Base-by-base conservation (phyloP, 2,329 filamentous ascomycete species). In the Sporothrix phasma region DNA sequence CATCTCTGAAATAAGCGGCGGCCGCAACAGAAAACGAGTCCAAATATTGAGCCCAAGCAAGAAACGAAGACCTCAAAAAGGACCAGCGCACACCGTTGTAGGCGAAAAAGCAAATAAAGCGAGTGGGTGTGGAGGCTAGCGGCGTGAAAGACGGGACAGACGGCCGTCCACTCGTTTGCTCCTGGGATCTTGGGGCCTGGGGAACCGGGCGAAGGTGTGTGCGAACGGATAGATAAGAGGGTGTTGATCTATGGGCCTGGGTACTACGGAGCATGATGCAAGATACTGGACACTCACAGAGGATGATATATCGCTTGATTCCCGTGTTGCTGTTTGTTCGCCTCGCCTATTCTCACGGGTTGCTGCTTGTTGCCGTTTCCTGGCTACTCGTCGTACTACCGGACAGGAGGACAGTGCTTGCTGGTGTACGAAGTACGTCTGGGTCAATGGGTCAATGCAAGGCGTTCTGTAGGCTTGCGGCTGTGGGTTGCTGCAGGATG, bases 361-460 rank as follows among this genome's bases (percentile, higher is more conserved):
- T 19, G 43, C 15, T 56, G 49, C 45, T 41, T 62, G 46, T 53
- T 39, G 47, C 19, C 46, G 51, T 63, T 49, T 63, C 41, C 37
- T 47, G 26, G 61, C 34, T 17, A 19, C 43, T 54, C 37, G n/a
- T n/a, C n/a, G 51, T 17, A 13, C 22, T 37, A 54, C 51, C 31
- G 31, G 31, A 39, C 51, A 56, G 31, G 51, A 56, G 51, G 31
- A 54, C 51, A 39, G 51, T 39, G 51, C 51, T n/a, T 37, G 46
- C 29, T 39, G 46, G 24, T 29, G n/a, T n/a, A n/a, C n/a, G n/a
- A n/a, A n/a, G 22, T 54, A 46, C 34, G 60, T 51, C 60, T 31
- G 49, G 61, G 26, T 56, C 39, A 53, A 63, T 31, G 49, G 61
- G 49, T 56, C 39, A 53, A 63, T 63, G 37, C 47, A 54, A 63